Conservation (phyloP, 768 basidiomycete genomes). For the Lactarius indigo region DNA sequence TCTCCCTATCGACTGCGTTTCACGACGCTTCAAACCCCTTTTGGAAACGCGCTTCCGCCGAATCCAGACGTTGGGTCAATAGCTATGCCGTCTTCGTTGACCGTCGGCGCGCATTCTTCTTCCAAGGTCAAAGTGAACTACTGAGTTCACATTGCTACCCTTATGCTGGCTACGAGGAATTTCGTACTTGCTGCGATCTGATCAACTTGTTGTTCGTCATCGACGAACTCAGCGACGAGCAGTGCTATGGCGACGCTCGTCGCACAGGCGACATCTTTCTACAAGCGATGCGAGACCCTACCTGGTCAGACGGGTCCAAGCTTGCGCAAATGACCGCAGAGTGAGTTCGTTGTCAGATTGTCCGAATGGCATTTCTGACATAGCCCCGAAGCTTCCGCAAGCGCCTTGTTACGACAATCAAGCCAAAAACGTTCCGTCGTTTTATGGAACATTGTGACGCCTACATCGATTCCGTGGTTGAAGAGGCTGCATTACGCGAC, state of each 20-base stretch:
- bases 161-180: conserved; percentile 53
- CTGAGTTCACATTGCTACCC: conserved; percentile 60
- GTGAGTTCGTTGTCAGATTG: conserved; percentile 36
- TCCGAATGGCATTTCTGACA: not conserved
- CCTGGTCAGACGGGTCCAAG: conserved; percentile 53
- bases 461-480: conserved; percentile 56
- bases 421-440: conserved; percentile 46
- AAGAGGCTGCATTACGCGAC: conserved; percentile 61
- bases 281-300: conserved; percentile 48
- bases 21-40: conserved; percentile 52
- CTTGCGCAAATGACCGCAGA: conserved; percentile 59
- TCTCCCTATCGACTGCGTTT: conserved; percentile 40
- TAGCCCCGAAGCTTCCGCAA: conserved; percentile 45
- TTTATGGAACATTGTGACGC: conserved; percentile 51
- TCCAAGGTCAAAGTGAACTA: conserved; percentile 57
- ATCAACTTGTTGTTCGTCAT: conserved; percentile 63
- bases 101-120: conserved; percentile 60
- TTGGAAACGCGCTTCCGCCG: conserved; percentile 51
- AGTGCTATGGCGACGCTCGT: conserved; percentile 51
- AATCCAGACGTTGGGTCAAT: conserved; percentile 61
- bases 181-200: conserved; percentile 61
- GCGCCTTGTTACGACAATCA: conserved; percentile 42
- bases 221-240: conserved; percentile 68
- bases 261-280: conserved; percentile 51
- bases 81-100: conserved; percentile 56